Evolutionary conservation across 2,329 filamentous ascomycete species (phyloP).

Genomic region (Apiospora marii): DNA sequence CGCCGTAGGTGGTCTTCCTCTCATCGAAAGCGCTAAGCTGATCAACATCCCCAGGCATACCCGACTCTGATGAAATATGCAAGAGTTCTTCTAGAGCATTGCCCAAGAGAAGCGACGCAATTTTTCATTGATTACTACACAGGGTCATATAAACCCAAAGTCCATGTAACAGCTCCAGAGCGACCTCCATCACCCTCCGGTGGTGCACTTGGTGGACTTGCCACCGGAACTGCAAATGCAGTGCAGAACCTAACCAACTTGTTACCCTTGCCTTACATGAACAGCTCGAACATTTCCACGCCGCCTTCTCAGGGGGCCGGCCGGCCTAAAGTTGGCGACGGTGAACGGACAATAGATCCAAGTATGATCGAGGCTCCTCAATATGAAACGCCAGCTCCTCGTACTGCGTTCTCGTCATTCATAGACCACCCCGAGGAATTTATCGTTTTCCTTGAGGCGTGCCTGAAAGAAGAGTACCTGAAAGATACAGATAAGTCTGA

Average conservation of each 20-base stretch:
- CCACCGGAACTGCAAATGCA: constrained; percentile 72
- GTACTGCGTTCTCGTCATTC: constrained; percentile 94
- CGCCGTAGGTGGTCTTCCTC: constrained; percentile 59
- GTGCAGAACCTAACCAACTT: constrained; percentile 87
- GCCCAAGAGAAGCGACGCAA: constrained; percentile 80
- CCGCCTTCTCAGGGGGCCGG: constrained; percentile 59
- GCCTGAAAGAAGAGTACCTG: constrained; percentile 75
- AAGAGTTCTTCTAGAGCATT: constrained; percentile 86
- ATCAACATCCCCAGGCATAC: constrained; percentile 70
- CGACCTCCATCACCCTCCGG: constrained; percentile 45
- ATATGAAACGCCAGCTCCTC: constrained; percentile 83
- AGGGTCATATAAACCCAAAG: constrained; percentile 78
- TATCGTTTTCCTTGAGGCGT: constrained; percentile 89
- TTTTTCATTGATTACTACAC: constrained; percentile 97
- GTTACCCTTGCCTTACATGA: constrained; percentile 87
- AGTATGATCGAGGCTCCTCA: constrained; percentile 56
- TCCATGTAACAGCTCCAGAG: constrained; percentile 57
- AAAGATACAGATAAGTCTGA: constrained; percentile 80
- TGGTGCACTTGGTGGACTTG: constrained; percentile 47
- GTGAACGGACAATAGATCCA: constrained; percentile 58
- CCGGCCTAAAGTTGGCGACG: constrained; percentile 61
- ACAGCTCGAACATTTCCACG: constrained; percentile 63
- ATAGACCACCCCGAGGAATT: constrained; percentile 94
- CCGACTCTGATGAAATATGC: constrained; percentile 95
- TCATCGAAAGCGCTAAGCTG: constrained; percentile 24